These are phyloP conservation scores for Colletotrichum incanum DNA, from an alignment of 2,329 filamentous ascomycete genomes.

Conservation along the genomic window DNA sequence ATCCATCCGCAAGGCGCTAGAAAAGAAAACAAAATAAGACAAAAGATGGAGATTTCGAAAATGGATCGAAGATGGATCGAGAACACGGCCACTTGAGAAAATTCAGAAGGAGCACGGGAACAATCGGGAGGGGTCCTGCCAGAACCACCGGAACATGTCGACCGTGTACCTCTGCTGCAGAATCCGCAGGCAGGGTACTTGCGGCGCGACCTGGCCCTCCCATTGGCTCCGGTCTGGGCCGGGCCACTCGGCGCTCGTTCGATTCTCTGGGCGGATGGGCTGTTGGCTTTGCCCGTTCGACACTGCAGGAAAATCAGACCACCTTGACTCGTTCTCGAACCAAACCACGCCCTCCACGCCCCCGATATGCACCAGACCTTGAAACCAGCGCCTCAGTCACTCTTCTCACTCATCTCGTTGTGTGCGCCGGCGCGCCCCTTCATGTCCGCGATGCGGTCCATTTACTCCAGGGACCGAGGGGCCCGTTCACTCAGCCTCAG, in stretches of 20 bases:
- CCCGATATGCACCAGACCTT: background rate
- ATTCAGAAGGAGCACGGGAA: constrained; percentile 28
- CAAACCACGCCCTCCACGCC: constrained; percentile 5
- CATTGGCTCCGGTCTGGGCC: constrained; percentile 25
- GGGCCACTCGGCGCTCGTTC: constrained; percentile 27
- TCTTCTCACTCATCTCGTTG: background rate
- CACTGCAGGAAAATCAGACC: constrained; percentile 37
- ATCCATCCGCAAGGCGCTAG: background rate
- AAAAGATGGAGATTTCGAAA: background rate
- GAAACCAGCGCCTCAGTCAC: background rate
- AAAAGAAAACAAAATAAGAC: background rate
- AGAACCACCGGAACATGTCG: background rate
- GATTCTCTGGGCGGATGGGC: constrained; percentile 26
- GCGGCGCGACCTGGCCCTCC: background rate
- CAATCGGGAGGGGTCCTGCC: constrained; percentile 15
- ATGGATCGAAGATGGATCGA: constrained; percentile 23
- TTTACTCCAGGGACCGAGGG: background rate
- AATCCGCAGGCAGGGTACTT: background rate
- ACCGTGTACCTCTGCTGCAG: background rate
- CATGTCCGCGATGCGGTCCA: background rate
- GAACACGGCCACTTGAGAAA: constrained; percentile 35
- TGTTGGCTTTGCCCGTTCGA: constrained; percentile 38
- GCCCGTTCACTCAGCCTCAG: background rate
- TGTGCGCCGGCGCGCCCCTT: background rate
- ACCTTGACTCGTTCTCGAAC: constrained; percentile 27